Conservation (phyloP, 1,139 yeast species). For the Meyerozyma elateridarum region DNA sequence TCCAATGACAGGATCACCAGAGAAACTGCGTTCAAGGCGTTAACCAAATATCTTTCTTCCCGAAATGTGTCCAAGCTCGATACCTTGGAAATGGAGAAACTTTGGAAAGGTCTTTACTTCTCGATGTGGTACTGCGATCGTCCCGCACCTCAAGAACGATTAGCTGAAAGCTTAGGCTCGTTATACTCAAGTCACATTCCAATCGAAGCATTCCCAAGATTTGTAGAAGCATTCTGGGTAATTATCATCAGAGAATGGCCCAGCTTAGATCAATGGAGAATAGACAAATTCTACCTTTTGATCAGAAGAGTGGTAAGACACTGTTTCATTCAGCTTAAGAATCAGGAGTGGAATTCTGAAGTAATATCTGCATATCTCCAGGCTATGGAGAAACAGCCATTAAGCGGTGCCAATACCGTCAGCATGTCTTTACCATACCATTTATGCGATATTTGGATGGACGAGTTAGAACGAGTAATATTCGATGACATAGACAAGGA, state of each 20-base stretch:
- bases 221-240: conserved; percentile 77
- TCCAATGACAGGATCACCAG: conserved; percentile 75
- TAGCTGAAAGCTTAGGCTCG: conserved; percentile 70
- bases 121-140: conserved; percentile 97
- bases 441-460: conserved; percentile 75
- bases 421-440: conserved; percentile 83
- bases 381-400: conserved; percentile 39
- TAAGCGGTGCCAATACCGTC: conserved; percentile 54
- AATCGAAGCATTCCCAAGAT: conserved; percentile 37
- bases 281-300: conserved; percentile 80
- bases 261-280: conserved; percentile 74
- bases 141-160: conserved; percentile 82
- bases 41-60: conserved; percentile 52
- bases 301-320: conserved; percentile 73
- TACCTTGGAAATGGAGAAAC: conserved; percentile 61
- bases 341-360: conserved; percentile 52
- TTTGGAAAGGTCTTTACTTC: conserved; percentile 91
- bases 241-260: conserved; percentile 83
- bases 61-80: conserved; percentile 26
- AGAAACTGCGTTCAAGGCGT: conserved; percentile 68
- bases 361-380: conserved; percentile 44
- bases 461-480: conserved; percentile 71
- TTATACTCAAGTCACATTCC: conserved; percentile 50
- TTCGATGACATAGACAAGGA: conserved; percentile 42
- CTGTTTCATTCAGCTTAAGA: conserved; percentile 52